Conservation (phyloP, 2,329 filamentous ascomycete genomes). For the Botrytis medusae region DNA sequence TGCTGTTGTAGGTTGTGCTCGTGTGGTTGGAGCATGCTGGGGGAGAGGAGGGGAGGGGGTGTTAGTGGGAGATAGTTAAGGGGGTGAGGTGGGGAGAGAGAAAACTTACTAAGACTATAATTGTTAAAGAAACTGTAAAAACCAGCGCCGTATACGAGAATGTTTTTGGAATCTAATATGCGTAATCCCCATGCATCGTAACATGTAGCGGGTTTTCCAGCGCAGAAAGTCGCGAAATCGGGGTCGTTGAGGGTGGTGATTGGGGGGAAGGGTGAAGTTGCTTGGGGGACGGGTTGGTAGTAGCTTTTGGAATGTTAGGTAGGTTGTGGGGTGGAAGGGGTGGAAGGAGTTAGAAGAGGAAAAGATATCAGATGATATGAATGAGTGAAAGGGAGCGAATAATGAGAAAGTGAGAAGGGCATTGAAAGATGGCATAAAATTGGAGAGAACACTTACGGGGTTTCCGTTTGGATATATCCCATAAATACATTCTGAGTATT, state of each 20-base stretch:
- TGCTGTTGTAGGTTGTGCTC: conserved; percentile 20
- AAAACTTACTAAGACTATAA: conserved; percentile 44
- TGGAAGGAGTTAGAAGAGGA: too few relatives aligned
- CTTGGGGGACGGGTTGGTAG: conserved; percentile 64
- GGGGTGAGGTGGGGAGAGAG: neutral
- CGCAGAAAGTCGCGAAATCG: conserved; percentile 48
- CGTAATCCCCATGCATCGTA: conserved; percentile 65
- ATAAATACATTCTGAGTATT: conserved; percentile 36
- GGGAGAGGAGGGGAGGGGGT: neutral
- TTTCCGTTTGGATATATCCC: conserved; percentile 35
- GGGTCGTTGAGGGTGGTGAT: conserved; percentile 47
- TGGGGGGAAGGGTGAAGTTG: conserved; percentile 60
- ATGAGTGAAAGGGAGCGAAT: too few relatives aligned
- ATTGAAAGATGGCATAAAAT: neutral
- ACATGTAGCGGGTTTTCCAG: conserved; percentile 43
- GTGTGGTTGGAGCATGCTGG: conserved; percentile 25
- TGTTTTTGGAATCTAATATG: conserved; percentile 51
- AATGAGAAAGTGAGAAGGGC: too few relatives aligned
- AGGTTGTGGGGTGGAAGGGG: fast-evolving
- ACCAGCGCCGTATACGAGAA: conserved; percentile 54
- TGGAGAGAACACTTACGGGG: conserved; percentile 44
- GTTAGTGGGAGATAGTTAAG: neutral
- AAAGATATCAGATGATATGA: neutral
- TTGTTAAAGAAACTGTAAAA: conserved; percentile 61
- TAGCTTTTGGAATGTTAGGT: conserved; percentile 37